A percentile compares a stretch with the other conserved stretches of the same genome.
Conservation (phyloP, 371 early-diverging fungal species). For the Mortierella sp. region DNA sequence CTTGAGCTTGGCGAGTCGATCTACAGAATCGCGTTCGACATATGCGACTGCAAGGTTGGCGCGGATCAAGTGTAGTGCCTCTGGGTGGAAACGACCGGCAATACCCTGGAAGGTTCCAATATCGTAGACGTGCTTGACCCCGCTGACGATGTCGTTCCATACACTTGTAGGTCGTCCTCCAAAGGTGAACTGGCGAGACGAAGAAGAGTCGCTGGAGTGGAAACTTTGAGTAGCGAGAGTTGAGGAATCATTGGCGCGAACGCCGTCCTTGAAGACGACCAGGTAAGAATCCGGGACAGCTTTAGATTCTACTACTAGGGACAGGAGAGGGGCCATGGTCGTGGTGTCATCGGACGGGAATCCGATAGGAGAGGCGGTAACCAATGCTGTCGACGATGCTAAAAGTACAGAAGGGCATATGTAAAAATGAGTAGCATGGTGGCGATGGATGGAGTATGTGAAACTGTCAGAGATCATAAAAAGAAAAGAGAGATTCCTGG, state of each 20-base stretch:
- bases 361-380: neutral
- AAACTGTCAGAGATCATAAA: neutral
- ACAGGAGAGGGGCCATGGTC: neutral
- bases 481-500: neutral
- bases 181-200: neutral
- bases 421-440: neutral
- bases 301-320: neutral
- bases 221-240: neutral
- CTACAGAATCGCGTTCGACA: slow-evolving; percentile 61
- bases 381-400: neutral
- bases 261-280: neutral
- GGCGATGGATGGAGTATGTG: neutral
- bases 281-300: neutral
- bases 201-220: neutral
- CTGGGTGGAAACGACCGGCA: neutral
- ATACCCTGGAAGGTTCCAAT: neutral
- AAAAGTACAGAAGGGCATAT: neutral
- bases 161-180: neutral
- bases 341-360: neutral
- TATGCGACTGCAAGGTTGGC: slow-evolving; percentile 59
- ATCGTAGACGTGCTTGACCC: slow-evolving; percentile 12
- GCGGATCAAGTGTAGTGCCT: slow-evolving; percentile 14
- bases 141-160: neutral
- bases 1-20: slow-evolving; percentile 31
- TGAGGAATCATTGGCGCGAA: neutral